Conservation (phyloP, 768 basidiomycete species). For the Pholiota conissans region DNA sequence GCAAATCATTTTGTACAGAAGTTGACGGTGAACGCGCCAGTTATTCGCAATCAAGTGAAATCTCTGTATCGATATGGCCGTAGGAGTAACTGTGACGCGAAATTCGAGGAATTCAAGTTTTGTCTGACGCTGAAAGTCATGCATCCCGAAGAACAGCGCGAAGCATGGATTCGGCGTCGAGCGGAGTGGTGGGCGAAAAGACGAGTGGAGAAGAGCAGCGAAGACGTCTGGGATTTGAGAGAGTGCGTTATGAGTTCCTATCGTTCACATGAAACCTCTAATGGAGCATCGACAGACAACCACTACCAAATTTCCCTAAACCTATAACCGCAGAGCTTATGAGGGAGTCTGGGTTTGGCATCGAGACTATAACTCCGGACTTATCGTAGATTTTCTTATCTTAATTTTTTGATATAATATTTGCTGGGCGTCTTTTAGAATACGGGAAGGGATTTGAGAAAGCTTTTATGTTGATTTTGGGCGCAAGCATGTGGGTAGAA, state of each 20-base stretch:
- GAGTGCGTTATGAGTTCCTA: slow-evolving; percentile 45
- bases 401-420: neutral
- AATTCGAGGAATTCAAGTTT: slow-evolving; percentile 93
- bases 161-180: slow-evolving; percentile 81
- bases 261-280: neutral
- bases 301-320: slow-evolving; percentile 48
- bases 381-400: neutral
- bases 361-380: neutral
- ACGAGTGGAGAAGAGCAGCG: slow-evolving; percentile 78
- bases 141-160: slow-evolving; percentile 73
- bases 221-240: slow-evolving; percentile 92
- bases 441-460: too few species aligned
- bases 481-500: slow-evolving; percentile 21
- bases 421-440: too few species aligned
- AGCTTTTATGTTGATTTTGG: neutral
- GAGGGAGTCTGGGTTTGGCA: slow-evolving; percentile 2
- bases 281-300: slow-evolving; percentile 37
- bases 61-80: slow-evolving; percentile 86
- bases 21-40: slow-evolving; percentile 35
- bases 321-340: slow-evolving; percentile 30
- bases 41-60: slow-evolving; percentile 76
- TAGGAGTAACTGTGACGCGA: slow-evolving; percentile 67
- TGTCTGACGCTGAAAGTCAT: slow-evolving; percentile 83
- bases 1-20: neutral
- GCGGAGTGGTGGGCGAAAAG: slow-evolving; percentile 95